Conservation (phyloP, 148 eudicot genomes). For the Chenopodium berlandieri region DNA sequence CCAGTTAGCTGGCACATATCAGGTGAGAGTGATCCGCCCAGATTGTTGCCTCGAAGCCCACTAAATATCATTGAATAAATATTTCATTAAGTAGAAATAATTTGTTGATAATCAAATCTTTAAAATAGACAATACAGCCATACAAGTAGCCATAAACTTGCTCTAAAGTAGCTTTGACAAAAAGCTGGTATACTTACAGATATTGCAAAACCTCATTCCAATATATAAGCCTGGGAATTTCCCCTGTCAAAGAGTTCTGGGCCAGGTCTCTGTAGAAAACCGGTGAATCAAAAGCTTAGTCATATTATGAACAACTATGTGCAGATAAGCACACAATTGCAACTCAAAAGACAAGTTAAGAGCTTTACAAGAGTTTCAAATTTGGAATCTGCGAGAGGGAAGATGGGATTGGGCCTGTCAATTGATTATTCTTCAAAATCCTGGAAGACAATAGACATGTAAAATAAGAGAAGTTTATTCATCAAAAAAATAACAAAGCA, state of each 20-base stretch:
- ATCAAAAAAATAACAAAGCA: background rate
- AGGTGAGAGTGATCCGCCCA: constrained; percentile 78
- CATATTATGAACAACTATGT: background rate
- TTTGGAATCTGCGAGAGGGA: constrained; percentile 95
- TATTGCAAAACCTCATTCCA: constrained; percentile 98
- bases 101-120: background rate
- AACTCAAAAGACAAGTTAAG: background rate
- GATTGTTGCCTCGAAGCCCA: constrained; percentile 84
- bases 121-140: background rate
- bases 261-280: constrained; percentile 71
- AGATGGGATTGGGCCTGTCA: constrained; percentile 95
- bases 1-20: constrained; percentile 98
- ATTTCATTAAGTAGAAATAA: background rate
- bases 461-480: background rate
- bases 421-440: constrained; percentile 78
- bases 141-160: background rate
- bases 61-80: constrained; percentile 30
- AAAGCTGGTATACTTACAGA: constrained; percentile 49
- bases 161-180: background rate
- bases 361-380: constrained; percentile 68
- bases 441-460: constrained; percentile 35
- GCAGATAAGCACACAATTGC: background rate
- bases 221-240: constrained; percentile 93
- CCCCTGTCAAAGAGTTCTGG: constrained; percentile 86
- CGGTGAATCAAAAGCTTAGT: background rate